Base-by-base conservation (phyloP, 352 stramenopile genomes). In the Globisporangium sylvaticum region DNA sequence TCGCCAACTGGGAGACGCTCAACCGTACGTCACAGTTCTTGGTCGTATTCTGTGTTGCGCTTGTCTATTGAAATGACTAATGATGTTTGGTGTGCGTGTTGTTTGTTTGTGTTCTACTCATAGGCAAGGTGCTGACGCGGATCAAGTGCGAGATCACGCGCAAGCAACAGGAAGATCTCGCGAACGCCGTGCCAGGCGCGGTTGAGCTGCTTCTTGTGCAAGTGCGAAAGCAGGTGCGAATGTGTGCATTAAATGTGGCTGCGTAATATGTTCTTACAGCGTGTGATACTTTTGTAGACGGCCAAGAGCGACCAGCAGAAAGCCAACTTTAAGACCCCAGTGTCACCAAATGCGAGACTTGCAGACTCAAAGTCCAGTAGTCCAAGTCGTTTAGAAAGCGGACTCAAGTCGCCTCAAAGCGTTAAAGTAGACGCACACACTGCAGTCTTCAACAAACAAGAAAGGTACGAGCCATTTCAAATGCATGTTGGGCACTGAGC, bases 1-100 rank as follows among this genome's bases (percentile, higher is more conserved):
- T 81, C 31, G 67, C 66, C 53, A 88, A 88, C 71, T 88, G 79
- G 79, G 79, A 88, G 48, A 74, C 74, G 4, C 68, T 88, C 20
- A 88, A 88, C 24, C 76, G 79, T 87, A 56, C 42, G 79, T 60
- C 2, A 0, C 0, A 22, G 0, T 50, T 22, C 15, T 37, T 4
- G 42, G 2, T 22, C 2, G 42, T 12, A 1, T 31, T 5, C 14
- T 24, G 8, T 10, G 10, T n/a, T 39, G 61, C 20, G 4, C 12
- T 22, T 18, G 6, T n/a, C 27, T 31, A 2, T 20, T 3, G 22
- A 31, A 48, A n/a, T n/a, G 32, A 1, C 18, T 18, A 7, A 14
- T 37, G 20, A 18, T 20, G 9, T 9, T 50, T 25, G 22, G 5
- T 42, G 42, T 50, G 25, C 3, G 52, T 5, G 20, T 37, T 18